Conservation (phyloP, 306 rosid species). For the Medicago truncatula region DNA sequence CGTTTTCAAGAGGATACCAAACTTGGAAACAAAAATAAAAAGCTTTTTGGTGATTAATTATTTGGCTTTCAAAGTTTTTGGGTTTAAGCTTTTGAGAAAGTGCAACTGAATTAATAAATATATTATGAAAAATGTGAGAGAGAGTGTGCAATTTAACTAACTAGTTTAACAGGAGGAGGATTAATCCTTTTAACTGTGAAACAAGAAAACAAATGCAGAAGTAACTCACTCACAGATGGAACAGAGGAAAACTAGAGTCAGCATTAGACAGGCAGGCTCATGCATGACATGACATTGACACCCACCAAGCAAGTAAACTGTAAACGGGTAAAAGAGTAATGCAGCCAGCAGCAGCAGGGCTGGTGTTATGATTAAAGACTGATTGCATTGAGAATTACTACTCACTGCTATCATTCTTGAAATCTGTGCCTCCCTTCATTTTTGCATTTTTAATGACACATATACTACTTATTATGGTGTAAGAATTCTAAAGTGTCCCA, state of each 20-base stretch:
- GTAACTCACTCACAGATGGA: too few species aligned
- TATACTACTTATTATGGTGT: too few species aligned
- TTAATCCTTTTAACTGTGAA: too few species aligned
- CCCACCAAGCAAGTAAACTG: neutral
- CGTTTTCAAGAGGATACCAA: neutral
- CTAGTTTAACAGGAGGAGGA: neutral
- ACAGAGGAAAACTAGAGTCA: neutral
- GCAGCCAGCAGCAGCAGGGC: neutral
- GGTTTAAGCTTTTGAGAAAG: conserved; percentile 41
- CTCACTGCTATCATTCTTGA: conserved; percentile 5
- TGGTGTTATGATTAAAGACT: neutral
- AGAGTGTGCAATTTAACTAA: neutral
- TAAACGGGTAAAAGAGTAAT: neutral
- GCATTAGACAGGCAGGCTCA: neutral
- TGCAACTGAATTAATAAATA: neutral
- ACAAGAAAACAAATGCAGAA: too few species aligned
- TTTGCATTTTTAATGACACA: neutral
- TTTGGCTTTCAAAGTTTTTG: conserved; percentile 15
- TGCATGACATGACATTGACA: too few species aligned
- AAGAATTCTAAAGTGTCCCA: too few species aligned
- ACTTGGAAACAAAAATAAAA: neutral
- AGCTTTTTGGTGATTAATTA: neutral
- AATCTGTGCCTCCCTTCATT: neutral
- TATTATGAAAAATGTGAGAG: neutral
- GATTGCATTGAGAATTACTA: conserved; percentile 8